These are phyloP conservation scores for Penicillium paneum DNA, from an alignment of 2,329 filamentous ascomycete genomes.

Conservation along the genomic window DNA sequence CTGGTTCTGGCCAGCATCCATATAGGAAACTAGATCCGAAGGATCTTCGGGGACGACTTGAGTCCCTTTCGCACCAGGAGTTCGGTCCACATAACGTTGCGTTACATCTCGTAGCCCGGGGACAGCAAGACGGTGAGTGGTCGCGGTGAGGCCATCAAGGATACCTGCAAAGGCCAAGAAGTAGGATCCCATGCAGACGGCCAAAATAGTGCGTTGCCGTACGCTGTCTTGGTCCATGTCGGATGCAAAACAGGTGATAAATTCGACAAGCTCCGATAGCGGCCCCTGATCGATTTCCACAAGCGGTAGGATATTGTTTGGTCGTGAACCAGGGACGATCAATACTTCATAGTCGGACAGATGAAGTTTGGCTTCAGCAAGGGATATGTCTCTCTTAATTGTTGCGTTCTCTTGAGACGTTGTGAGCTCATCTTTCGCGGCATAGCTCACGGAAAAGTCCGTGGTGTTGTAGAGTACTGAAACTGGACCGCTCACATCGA, in stretches of 20 bases:
- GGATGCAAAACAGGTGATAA: background rate
- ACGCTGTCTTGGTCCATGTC: background rate
- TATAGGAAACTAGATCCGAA: background rate
- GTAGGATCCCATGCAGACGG: background rate
- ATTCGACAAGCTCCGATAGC: background rate
- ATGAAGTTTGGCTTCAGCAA: background rate
- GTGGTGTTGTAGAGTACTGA: background rate
- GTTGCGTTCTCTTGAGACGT: background rate
- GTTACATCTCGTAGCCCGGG: background rate
- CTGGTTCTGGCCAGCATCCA: background rate
- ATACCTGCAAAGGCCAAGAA: background rate
- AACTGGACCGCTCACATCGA: background rate
- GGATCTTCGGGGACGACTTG: background rate
- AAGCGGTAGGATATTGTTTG: background rate
- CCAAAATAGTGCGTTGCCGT: background rate
- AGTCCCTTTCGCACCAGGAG: background rate
- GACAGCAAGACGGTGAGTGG: background rate
- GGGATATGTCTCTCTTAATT: background rate
- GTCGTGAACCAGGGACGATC: background rate
- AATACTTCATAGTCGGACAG: background rate
- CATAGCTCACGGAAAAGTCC: background rate
- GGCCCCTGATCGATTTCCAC: background rate
- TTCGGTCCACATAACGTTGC: background rate
- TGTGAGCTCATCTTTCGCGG: conserved; percentile 1
- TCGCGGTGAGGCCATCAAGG: background rate